These are phyloP conservation scores for Alternaria arbusti DNA, from an alignment of 2,329 filamentous ascomycete species.

Conservation along the genomic window DNA sequence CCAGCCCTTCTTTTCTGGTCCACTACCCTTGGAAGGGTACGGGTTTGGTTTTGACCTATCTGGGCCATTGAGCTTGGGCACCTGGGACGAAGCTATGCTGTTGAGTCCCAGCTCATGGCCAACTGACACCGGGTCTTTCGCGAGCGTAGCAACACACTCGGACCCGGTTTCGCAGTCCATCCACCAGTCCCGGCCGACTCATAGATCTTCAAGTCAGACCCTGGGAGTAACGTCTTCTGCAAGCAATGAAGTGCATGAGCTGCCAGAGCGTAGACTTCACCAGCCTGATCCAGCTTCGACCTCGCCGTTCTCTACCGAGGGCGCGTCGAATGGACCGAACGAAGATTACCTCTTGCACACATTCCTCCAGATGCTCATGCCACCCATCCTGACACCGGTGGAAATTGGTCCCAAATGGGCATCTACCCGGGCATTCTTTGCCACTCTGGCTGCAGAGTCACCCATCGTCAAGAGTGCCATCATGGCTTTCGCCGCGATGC, in stretches of 20 bases:
- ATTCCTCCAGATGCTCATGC: slow-evolving; percentile 58
- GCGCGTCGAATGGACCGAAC: slow-evolving; percentile 29
- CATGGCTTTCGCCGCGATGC: slow-evolving; percentile 59
- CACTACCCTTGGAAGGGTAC: slow-evolving; percentile 26
- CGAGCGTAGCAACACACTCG: slow-evolving; percentile 12
- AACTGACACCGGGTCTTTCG: slow-evolving; percentile 20
- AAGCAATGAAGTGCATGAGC: slow-evolving; percentile 17
- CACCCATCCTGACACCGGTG: slow-evolving; percentile 61
- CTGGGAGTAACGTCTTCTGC: slow-evolving; percentile 9
- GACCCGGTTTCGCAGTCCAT: slow-evolving; percentile 29
- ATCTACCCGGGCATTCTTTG: slow-evolving; percentile 56
- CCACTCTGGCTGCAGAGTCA: slow-evolving; percentile 57
- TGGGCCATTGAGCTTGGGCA: slow-evolving; percentile 32
- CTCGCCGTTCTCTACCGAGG: slow-evolving; percentile 40
- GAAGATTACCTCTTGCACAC: slow-evolving; percentile 55
- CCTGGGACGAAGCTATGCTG: slow-evolving; percentile 42
- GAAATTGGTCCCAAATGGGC: slow-evolving; percentile 60
- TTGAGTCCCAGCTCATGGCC: slow-evolving; percentile 42
- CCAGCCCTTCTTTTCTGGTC: slow-evolving; percentile 17
- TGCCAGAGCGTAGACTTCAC: slow-evolving; percentile 20
- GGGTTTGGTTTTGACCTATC: slow-evolving; percentile 35
- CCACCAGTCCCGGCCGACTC: slow-evolving; percentile 24
- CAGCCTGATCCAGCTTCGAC: slow-evolving; percentile 30
- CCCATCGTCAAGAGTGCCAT: slow-evolving; percentile 57
- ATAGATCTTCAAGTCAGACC: slow-evolving; percentile 20